Evolutionary conservation across 805 yeast species (phyloP).

Genomic region (Clavispora santaluciae): DNA sequence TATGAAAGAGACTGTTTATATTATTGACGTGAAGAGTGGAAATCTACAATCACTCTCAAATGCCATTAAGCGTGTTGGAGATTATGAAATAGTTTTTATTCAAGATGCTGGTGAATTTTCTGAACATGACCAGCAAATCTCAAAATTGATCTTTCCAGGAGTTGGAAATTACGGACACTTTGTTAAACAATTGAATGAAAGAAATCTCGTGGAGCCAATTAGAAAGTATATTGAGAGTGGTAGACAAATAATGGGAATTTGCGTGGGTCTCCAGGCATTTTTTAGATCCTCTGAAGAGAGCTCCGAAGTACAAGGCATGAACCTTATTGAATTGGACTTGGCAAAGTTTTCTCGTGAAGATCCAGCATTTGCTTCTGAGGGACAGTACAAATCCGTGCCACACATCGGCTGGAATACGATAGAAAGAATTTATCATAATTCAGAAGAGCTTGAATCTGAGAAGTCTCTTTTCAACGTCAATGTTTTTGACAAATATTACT

Average conservation of each 20-base stretch:
- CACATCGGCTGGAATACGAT: constrained; percentile 92
- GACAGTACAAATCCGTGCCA: constrained; percentile 75
- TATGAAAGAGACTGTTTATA: constrained; percentile 42
- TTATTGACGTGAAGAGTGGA: constrained; percentile 93
- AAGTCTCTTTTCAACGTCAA: constrained; percentile 56
- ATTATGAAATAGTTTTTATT: constrained; percentile 57
- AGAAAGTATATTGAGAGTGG: constrained; percentile 67
- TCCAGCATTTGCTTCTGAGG: constrained; percentile 18
- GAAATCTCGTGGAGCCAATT: constrained; percentile 65
- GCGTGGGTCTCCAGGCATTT: constrained; percentile 92
- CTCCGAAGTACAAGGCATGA: constrained; percentile 46
- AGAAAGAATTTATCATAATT: constrained; percentile 19
- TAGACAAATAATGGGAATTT: constrained; percentile 89
- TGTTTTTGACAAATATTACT: constrained; percentile 72
- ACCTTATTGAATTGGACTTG: constrained; percentile 44
- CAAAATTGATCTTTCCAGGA: constrained; percentile 79
- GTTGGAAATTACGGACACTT: constrained; percentile 98
- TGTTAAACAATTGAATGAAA: constrained; percentile 58
- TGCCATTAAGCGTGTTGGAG: constrained; percentile 75
- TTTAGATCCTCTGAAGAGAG: constrained; percentile 74
- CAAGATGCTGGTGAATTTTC: constrained; percentile 53
- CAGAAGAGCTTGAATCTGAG: constrained; percentile 20
- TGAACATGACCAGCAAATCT: constrained; percentile 38
- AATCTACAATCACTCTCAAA: constrained; percentile 84
- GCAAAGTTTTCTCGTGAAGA: constrained; percentile 51